Evolutionary conservation across 768 basidiomycete genomes (phyloP), one percentile per base, ranked within the genome.

Genomic region (Neoboletus brunneissimus): DNA sequence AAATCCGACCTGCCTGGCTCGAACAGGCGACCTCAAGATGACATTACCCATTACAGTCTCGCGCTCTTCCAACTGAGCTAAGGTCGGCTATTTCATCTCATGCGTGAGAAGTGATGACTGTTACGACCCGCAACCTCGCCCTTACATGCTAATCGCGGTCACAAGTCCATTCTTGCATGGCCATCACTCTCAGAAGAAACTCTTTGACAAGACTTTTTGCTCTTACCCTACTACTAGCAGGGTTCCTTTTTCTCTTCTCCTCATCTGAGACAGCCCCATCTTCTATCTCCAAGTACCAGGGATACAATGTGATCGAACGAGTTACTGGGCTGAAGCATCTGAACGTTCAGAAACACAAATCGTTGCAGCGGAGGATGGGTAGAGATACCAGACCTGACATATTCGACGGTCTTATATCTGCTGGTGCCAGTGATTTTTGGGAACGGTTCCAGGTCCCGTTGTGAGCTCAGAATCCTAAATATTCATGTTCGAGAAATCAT

Each of bases 401-500:
- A 51, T 84, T 98, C 61, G 81, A 84, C 47, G 79, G 82, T 56
- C 76, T 91, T 31, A 83, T 98, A 56, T 73, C 78, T 48, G 84
- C 90, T 65, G 96, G 96, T 16, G 81, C 87, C 41, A 66, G 77
- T 46, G 91, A 98, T 72, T 98, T 89, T 67, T 99, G 96, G 97
- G 84, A 87, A 15, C 79, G 92, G 29, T 97, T 91, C 70, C 94
- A 97, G 67, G 79, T 87, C 62, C 95, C 96, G 15, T 96, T 92
- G 91, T 92, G 65, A 69, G 89, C 80, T 11, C 37, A n/a, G 16
- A 23, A 22, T 34, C 16, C 23, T 4, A 10, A 7, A 0, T 8
- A 11, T 20, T 12, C 32, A 10, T 34, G 31, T 41, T 42, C 41
- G 7, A n/a, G 10, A 18, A 12, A 32, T 41, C 37, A 31, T 43